Evolutionary conservation across 192 early-diverging fungal species (phyloP).

Genomic region (Helicostylum pulchrum): DNA sequence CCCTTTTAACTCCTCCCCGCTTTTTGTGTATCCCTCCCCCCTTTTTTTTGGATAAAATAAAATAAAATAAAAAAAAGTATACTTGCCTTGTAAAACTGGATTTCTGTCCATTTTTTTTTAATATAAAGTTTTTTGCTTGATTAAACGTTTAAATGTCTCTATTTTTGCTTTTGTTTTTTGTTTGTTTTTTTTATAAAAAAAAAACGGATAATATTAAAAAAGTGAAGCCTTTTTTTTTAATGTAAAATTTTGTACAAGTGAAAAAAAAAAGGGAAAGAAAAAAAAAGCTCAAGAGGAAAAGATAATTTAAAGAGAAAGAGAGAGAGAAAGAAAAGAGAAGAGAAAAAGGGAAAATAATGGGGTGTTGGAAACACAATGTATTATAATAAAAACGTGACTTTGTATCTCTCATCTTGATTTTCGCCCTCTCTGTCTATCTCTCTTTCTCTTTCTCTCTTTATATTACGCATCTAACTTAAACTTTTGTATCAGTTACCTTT

Average conservation of each 20-base stretch:
- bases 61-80: too few species aligned
- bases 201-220: too few species aligned
- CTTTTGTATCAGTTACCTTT: background rate
- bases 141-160: too few species aligned
- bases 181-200: conserved; percentile 1
- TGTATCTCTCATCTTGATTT: background rate
- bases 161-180: background rate
- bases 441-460: background rate
- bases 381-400: background rate
- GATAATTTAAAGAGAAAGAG: background rate
- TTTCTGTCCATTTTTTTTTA: too few species aligned
- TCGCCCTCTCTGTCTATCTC: background rate
- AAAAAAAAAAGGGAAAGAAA: background rate
- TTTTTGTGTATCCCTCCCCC: too few species aligned
- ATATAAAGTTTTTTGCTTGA: too few species aligned
- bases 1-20: too few species aligned
- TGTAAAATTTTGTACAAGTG: background rate
- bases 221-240: background rate
- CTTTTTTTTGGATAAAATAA: too few species aligned
- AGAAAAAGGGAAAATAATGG: conserved; percentile 4
- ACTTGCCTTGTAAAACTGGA: too few species aligned
- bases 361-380: background rate
- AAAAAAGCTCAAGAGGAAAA: background rate
- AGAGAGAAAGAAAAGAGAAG: background rate
- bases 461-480: background rate